phyloP scores from a whole-genome alignment of 208 protist species.

The Crithidia mellificae region DNA sequence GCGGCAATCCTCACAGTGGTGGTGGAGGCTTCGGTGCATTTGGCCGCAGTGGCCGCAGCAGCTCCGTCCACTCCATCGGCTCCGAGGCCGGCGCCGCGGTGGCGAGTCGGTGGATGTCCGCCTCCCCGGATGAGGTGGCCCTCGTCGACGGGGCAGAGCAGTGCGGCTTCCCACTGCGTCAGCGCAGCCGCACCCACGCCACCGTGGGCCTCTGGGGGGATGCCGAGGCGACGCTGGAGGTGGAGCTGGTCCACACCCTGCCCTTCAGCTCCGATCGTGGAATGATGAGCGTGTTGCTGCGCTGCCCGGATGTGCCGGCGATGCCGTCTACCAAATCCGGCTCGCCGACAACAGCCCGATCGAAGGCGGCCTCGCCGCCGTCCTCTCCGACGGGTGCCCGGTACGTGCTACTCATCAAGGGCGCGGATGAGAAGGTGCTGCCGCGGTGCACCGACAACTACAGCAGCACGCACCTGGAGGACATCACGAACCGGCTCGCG shows the following conservation, averaged over 20 bases:
- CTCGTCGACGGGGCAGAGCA: constrained; percentile 80
- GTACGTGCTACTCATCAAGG: constrained; percentile 75
- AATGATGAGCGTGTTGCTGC: constrained; percentile 79
- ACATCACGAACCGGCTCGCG: constrained; percentile 19
- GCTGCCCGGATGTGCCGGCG: constrained; percentile 16
- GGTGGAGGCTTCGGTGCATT: background rate
- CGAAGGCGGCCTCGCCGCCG: no score
- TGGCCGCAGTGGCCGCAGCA: constrained; percentile 13
- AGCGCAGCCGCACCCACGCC: constrained; percentile 42
- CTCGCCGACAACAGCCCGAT: constrained; percentile 28
- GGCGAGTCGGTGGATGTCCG: constrained; percentile 63
- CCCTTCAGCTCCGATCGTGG: constrained; percentile 83
- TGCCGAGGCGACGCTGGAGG: constrained; percentile 16
- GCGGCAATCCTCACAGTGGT: no score
- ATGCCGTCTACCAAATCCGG: background rate
- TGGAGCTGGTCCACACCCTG: constrained; percentile 53
- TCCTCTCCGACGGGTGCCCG: constrained; percentile 4
- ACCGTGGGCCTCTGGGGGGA: constrained; percentile 31
- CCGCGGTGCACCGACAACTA: constrained; percentile 40
- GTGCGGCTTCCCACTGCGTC: constrained; percentile 60
- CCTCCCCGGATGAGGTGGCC: constrained; percentile 93
- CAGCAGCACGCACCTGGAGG: constrained; percentile 26
- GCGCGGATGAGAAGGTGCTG: constrained; percentile 79
- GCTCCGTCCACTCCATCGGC: background rate
- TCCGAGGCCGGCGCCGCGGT: background rate